Conservation (phyloP, 140 eudicot species). For the Ambrosia hybrid region DNA sequence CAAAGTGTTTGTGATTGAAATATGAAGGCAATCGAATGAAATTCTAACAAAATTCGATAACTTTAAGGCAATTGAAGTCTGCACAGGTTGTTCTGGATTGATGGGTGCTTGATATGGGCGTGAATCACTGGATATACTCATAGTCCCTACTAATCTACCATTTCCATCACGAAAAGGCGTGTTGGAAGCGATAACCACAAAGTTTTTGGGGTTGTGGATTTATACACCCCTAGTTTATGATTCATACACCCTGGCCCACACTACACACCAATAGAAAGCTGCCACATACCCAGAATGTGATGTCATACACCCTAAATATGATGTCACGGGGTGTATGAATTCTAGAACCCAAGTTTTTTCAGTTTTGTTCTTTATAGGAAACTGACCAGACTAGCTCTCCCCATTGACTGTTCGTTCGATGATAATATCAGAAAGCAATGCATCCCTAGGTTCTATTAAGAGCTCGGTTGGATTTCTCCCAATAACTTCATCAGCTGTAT, state of each 20-base stretch:
- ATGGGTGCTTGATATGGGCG: conserved; percentile 39
- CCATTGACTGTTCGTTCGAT: conserved; percentile 48
- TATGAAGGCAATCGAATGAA: not conserved
- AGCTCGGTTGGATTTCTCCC: conserved; percentile 55
- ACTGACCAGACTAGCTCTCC: conserved; percentile 77
- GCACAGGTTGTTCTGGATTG: conserved; percentile 43
- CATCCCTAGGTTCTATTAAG: conserved; percentile 43
- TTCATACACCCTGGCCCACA: too few species aligned
- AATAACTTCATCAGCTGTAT: conserved; percentile 53
- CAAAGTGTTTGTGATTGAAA: too few species aligned
- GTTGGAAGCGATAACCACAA: conserved; percentile 48
- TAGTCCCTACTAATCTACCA: conserved; percentile 52
- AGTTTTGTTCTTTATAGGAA: conserved; percentile 58
- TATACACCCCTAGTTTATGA: too few species aligned
- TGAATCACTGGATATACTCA: conserved; percentile 61
- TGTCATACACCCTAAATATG: too few species aligned
- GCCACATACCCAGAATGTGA: too few species aligned
- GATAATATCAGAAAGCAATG: conserved; percentile 37
- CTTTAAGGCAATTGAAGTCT: conserved; percentile 60
- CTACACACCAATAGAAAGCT: too few species aligned
- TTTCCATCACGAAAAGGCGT: conserved; percentile 67
- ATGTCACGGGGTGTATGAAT: too few species aligned
- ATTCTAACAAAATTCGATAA: conserved; percentile 35
- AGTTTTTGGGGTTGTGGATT: too few species aligned
- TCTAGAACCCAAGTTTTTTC: too few species aligned